Percentiles rank a stretch among this genome's conserved stretches.
phyloP scores from a whole-genome alignment of 305 asterid genomes.

The Fraxinus ornus region DNA sequence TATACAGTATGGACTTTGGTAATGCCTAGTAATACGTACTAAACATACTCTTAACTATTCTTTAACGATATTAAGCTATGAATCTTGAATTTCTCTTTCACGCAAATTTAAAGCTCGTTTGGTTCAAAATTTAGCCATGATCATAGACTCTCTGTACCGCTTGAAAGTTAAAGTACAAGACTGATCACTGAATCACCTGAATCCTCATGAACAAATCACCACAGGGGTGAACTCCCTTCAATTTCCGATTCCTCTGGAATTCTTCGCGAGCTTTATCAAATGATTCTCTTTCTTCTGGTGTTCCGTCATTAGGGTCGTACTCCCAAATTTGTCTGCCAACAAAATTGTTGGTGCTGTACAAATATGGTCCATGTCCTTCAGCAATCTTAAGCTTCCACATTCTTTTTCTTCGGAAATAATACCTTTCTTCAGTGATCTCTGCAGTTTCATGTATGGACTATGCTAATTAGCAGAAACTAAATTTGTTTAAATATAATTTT shows the following conservation, averaged over 20 bases:
- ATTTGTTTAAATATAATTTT: neutral
- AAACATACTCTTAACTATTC: neutral
- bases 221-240: conserved; percentile 50
- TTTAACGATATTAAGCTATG: neutral
- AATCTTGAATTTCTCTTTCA: neutral
- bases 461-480: neutral
- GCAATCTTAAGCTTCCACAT: conserved; percentile 82
- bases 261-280: conserved; percentile 46
- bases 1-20: neutral
- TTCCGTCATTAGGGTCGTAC: conserved; percentile 54
- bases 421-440: neutral
- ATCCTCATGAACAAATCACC: conserved; percentile 52
- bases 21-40: neutral
- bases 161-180: neutral
- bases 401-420: neutral
- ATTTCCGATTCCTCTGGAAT: conserved; percentile 38
- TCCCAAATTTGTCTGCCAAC: conserved; percentile 78
- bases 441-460: neutral
- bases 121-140: neutral
- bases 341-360: conserved; percentile 68
- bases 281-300: conserved; percentile 46
- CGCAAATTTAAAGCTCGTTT: neutral
- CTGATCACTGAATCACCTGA: conserved; percentile 33
- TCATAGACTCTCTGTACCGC: neutral
- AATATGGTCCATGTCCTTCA: conserved; percentile 53